Evolutionary conservation across 192 early-diverging fungal species (phyloP), one percentile per base, ranked within the genome.

Genomic region (Coemansia sp.): DNA sequence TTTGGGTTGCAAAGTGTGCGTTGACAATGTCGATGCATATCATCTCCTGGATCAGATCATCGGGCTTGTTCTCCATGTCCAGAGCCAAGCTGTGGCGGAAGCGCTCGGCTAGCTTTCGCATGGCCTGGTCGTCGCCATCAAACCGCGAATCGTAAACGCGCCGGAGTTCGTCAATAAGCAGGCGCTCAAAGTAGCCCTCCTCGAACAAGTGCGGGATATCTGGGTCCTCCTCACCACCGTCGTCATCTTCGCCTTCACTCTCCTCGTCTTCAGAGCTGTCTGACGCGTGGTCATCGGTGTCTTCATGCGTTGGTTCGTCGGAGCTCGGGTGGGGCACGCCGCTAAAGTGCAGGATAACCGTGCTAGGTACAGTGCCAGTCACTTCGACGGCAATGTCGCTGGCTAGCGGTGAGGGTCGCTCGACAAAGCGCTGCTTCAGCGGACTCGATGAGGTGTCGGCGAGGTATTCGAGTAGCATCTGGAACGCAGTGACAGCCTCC

Each of bases 381-480:
- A 92, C 66, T 36, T 89, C 86, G 49, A 84, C 86, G 47, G 87
- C 80, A 8, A 93, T 87, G 46, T 88, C 73, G 29, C 85, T 88
- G 9, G 91, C 91, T 60, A 86, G 76, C 3, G 93, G 93, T 9
- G 74, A 78, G 16, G 80, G 71, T 18, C 85, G 80, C 78, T 96
- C 93, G 7, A 93, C 90, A 90, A 95, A 95, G 29, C 79, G 86
- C 75, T 92, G 93, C 38, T 84, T 75, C 51, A 94, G 87, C 6
- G 91, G 92, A 31, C 89, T 90, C 3, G 92, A 89, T 16, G 90
- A 72, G 18, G 84, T 87, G 41, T 93, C 92, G 11, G 88, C 86
- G 61, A 96, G 73, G 64, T 88, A 95, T 7, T 90, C 86, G 51
- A 91, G 74, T 46, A 96, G 73, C 36, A 96, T 88, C 59, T 93